Conservation (phyloP, 129 eudicot species). For the Glebionis coronaria region DNA sequence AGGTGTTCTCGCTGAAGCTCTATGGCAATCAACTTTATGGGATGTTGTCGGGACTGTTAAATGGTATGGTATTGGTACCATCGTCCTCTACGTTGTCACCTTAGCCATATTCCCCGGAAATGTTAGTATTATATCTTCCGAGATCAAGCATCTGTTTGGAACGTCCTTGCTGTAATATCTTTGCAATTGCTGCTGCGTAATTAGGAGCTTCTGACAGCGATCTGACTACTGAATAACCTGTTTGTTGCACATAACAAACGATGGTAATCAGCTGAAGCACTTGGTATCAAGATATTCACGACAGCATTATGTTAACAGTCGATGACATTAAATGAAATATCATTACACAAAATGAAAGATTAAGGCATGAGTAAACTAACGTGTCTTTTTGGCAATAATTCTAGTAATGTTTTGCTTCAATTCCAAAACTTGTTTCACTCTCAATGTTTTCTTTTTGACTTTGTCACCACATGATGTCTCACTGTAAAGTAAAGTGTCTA, state of each 20-base stretch:
- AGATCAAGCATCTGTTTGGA: slow-evolving; percentile 39
- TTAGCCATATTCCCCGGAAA: too few species aligned
- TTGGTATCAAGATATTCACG: not conserved
- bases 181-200: slow-evolving; percentile 79
- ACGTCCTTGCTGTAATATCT: slow-evolving; percentile 49
- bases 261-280: slow-evolving; percentile 1
- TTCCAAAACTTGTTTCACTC: too few species aligned
- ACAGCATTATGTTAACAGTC: too few species aligned
- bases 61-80: slow-evolving; percentile 73
- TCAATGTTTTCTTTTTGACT: too few species aligned
- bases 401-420: too few species aligned
- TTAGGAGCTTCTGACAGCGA: slow-evolving; percentile 94
- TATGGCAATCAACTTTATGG: slow-evolving; percentile 62
- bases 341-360: too few species aligned
- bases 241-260: slow-evolving; percentile 15
- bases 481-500: too few species aligned
- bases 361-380: not conserved
- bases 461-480: too few species aligned
- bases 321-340: not conserved
- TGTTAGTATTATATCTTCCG: slow-evolving; percentile 40
- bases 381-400: too few species aligned
- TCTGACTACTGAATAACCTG: slow-evolving; percentile 98
- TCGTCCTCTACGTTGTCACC: too few species aligned
- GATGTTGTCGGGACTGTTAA: slow-evolving; percentile 64
- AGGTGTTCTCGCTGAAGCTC: slow-evolving; percentile 41